Evolutionary conservation across 148 eudicot species (phyloP).

Genomic region (Rhododendron ferrugineum): DNA sequence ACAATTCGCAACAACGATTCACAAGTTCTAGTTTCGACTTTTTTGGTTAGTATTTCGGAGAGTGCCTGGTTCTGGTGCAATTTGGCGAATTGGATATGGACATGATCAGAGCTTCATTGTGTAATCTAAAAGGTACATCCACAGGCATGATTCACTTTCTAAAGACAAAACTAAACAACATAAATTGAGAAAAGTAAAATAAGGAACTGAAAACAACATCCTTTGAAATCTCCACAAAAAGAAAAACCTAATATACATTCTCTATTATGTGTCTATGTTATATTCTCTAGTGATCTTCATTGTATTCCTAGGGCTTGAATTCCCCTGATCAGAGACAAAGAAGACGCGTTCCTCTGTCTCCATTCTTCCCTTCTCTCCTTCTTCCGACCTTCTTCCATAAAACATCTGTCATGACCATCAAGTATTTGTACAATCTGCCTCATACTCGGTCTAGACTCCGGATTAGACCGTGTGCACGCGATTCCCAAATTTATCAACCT

Average conservation of each 20-base stretch:
- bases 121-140: background rate
- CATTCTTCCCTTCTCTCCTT: conserved; percentile 60
- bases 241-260: background rate
- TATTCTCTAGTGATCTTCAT: conserved; percentile 19
- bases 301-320: conserved; percentile 90
- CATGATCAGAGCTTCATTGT: background rate
- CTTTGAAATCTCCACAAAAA: background rate
- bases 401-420: conserved; percentile 61
- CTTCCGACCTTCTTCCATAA: conserved; percentile 35
- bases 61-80: background rate
- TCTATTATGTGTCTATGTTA: background rate
- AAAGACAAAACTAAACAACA: background rate
- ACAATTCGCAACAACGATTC: background rate
- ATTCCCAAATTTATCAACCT: conserved; percentile 65
- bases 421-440: conserved; percentile 70
- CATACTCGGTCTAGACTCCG: conserved; percentile 66
- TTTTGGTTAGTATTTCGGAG: background rate
- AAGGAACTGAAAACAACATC: background rate
- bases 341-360: conserved; percentile 55
- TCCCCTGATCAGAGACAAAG: conserved; percentile 59
- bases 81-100: background rate
- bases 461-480: conserved; percentile 73
- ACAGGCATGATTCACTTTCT: background rate
- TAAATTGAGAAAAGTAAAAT: background rate
- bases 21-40: background rate